Percentiles rank a stretch among this genome's conserved stretches.
phyloP scores from a whole-genome alignment of 192 early-diverging fungal genomes.

The Coemansia sp. region DNA sequence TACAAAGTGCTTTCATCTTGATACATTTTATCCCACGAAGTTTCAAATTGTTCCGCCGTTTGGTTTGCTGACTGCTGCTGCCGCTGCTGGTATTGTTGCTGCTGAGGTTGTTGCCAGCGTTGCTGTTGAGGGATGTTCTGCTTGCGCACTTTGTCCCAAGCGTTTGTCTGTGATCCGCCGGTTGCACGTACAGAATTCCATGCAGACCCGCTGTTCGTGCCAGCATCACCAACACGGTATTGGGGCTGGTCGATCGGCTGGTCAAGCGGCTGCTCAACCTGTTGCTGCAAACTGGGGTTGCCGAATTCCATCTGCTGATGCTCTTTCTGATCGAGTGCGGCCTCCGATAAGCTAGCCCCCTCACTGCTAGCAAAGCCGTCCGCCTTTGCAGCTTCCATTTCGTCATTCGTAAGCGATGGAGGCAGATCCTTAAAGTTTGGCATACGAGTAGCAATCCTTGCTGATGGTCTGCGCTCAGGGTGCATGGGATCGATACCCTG shows the following conservation, averaged over 20 bases:
- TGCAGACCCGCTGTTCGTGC: constrained; percentile 11
- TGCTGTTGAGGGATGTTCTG: constrained; percentile 11
- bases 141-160: constrained; percentile 39
- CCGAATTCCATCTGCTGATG: constrained; percentile 13
- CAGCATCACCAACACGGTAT: background rate
- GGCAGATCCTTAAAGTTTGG: constrained; percentile 24
- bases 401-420: constrained; percentile 16
- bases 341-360: constrained; percentile 1
- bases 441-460: background rate
- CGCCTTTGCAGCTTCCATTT: background rate
- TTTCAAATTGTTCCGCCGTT: constrained; percentile 9
- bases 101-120: background rate
- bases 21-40: constrained; percentile 24
- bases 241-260: background rate
- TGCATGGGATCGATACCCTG: constrained; percentile 33
- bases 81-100: background rate
- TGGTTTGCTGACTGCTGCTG: constrained; percentile 3
- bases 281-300: constrained; percentile 6
- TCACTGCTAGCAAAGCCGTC: background rate
- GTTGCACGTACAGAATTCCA: constrained; percentile 36
- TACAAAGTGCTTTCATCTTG: constrained; percentile 8
- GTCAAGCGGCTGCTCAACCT: constrained; percentile 2
- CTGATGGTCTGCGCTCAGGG: constrained; percentile 16
- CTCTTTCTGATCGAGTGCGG: constrained; percentile 1
- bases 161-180: constrained; percentile 2